Conservation (phyloP, 371 early-diverging fungal species). For the Zopfochytrium polystomum region DNA sequence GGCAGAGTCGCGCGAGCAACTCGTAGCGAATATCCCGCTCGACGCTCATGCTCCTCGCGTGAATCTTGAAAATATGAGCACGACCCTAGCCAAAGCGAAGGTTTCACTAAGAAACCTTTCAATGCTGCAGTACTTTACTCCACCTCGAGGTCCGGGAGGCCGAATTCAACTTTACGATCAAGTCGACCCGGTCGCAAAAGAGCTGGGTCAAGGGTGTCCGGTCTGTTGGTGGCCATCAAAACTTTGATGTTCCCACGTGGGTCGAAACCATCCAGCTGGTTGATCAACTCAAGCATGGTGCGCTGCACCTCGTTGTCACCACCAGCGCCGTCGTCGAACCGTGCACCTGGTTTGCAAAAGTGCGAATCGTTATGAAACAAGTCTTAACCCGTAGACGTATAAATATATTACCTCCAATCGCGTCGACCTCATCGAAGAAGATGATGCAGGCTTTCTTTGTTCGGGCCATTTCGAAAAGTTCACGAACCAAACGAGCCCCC, state of each 20-base stretch:
- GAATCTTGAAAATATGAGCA: constrained; percentile 98
- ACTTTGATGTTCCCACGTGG: constrained; percentile 99
- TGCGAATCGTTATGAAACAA: not conserved
- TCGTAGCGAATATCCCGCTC: constrained; percentile 98
- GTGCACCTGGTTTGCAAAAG: constrained; percentile 56
- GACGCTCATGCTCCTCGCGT: constrained; percentile 98
- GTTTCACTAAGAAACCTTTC: not conserved
- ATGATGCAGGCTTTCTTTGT: constrained; percentile 99
- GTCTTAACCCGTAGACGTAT: not conserved
- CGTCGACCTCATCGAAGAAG: constrained; percentile 99
- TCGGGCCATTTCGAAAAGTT: constrained; percentile 99
- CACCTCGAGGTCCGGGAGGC: constrained; percentile 89
- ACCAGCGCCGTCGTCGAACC: constrained; percentile 96
- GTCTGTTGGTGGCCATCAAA: constrained; percentile 98
- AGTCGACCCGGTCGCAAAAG: constrained; percentile 98
- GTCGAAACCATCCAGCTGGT: constrained; percentile 99
- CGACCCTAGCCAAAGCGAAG: constrained; percentile 65
- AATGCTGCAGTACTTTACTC: constrained; percentile 25
- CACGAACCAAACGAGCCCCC: constrained; percentile 99
- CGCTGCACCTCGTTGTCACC: constrained; percentile 99
- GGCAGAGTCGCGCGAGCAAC: constrained; percentile 98
- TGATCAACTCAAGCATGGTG: constrained; percentile 99
- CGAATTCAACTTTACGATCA: constrained; percentile 99
- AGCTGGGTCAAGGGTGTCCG: constrained; percentile 99
- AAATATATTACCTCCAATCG: constrained; percentile 82